Percentiles rank a stretch among this genome's conserved stretches.
These are phyloP conservation scores for Cichorium intybus DNA, from an alignment of 140 eudicot genomes.

Conservation along the genomic window DNA sequence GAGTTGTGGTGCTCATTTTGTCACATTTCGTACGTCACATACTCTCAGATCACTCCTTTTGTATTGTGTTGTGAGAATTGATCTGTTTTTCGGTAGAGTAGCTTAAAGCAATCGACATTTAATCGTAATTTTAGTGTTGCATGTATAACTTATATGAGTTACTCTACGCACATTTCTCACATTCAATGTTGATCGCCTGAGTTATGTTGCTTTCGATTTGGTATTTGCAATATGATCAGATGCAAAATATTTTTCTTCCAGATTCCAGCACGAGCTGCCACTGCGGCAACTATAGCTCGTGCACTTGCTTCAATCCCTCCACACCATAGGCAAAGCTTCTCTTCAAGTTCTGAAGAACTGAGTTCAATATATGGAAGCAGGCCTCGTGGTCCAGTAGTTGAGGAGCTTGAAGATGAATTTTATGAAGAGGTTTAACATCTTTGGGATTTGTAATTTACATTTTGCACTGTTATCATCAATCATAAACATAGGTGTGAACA, in stretches of 20 bases:
- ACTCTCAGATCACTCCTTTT: background rate
- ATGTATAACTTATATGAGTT: background rate
- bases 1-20: background rate
- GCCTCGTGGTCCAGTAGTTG: conserved; percentile 57
- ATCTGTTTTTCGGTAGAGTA: conserved; percentile 5
- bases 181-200: conserved; percentile 9
- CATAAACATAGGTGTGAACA: too few species aligned
- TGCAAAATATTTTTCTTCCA: conserved; percentile 24
- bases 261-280: conserved; percentile 97
- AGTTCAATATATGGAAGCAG: conserved; percentile 81
- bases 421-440: conserved; percentile 71
- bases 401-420: conserved; percentile 87
- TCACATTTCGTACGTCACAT: background rate
- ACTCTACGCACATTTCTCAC: too few species aligned
- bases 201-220: background rate
- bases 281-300: conserved; percentile 95
- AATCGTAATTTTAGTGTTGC: background rate
- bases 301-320: conserved; percentile 94
- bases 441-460: conserved; percentile 13
- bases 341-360: conserved; percentile 85
- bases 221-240: conserved; percentile 6
- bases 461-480: background rate
- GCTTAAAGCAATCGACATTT: conserved; percentile 1
- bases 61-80: background rate
- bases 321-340: conserved; percentile 70